A percentile compares a stretch with the other conserved stretches of the same genome.
Evolutionary conservation across 768 basidiomycete genomes (phyloP).

Genomic region (Leccinellum luteum): DNA sequence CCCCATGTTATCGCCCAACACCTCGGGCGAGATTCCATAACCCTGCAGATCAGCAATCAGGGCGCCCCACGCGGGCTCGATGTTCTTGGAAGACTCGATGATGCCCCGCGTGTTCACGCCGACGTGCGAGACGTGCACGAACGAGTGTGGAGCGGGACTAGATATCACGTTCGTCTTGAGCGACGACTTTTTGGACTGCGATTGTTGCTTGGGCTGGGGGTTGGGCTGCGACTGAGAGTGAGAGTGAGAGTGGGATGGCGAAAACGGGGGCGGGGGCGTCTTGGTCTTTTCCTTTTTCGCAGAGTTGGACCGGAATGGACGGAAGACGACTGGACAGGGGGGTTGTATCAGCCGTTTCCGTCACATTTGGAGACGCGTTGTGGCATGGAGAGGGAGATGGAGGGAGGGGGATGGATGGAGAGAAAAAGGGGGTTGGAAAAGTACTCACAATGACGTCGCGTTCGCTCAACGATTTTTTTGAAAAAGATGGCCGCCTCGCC

Average conservation of each 20-base stretch:
- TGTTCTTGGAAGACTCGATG: constrained; percentile 51
- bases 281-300: constrained; percentile 26
- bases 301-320: constrained; percentile 27
- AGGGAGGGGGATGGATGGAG: not conserved
- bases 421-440: not conserved
- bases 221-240: not conserved
- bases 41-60: constrained; percentile 43
- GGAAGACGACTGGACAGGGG: constrained; percentile 23
- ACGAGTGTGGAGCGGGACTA: constrained; percentile 55
- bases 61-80: constrained; percentile 54
- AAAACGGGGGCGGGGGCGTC: constrained; percentile 41
- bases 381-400: not conserved
- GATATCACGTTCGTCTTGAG: constrained; percentile 46
- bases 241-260: not conserved
- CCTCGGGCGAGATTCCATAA: constrained; percentile 34
- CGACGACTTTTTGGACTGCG: constrained; percentile 31
- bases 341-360: not conserved
- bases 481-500: constrained; percentile 55
- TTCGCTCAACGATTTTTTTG: constrained; percentile 56
- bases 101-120: constrained; percentile 50
- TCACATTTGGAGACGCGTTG: not conserved
- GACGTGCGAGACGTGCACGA: constrained; percentile 65
- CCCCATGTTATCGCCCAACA: constrained; percentile 30
- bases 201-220: not conserved
- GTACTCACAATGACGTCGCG: constrained; percentile 40